phyloP scores from a whole-genome alignment of 2,329 filamentous ascomycete genomes.

The Harringtonia lauricola region DNA sequence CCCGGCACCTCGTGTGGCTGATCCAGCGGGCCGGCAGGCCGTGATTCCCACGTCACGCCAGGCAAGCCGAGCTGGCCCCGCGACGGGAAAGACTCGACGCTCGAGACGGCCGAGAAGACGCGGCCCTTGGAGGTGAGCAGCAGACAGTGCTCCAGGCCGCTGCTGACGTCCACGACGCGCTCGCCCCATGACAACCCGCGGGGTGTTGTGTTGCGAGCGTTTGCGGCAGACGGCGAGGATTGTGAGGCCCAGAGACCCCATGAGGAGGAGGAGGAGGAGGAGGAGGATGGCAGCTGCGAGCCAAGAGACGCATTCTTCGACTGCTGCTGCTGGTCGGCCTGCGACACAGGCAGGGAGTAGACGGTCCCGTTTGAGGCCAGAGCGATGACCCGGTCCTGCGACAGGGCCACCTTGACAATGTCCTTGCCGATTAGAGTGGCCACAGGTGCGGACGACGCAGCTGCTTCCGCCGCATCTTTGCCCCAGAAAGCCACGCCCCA shows the following conservation, averaged over 20 bases:
- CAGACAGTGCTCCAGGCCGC: conserved; percentile 77
- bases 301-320: too few relatives aligned
- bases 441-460: conserved; percentile 49
- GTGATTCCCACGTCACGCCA: conserved; percentile 67
- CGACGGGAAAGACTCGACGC: conserved; percentile 64
- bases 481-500: conserved; percentile 66
- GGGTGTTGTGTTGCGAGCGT: conserved; percentile 64
- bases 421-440: conserved; percentile 74
- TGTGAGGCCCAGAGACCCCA: conserved; percentile 50
- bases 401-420: conserved; percentile 64
- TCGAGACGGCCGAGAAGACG: conserved; percentile 79
- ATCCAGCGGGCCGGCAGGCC: conserved; percentile 69
- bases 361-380: conserved; percentile 65
- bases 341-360: conserved; percentile 74
- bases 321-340: conserved; percentile 53
- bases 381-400: conserved; percentile 72
- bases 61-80: conserved; percentile 82
- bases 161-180: conserved; percentile 60
- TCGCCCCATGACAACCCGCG: conserved; percentile 55
- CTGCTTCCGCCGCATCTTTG: conserved; percentile 26
- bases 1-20: conserved; percentile 67
- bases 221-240: conserved; percentile 19
- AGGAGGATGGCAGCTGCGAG: conserved; percentile 42
- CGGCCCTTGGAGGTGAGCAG: conserved; percentile 77
- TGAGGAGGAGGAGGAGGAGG: conserved; percentile 31